A percentile compares a stretch with the other conserved stretches of the same genome.
phyloP scores from a whole-genome alignment of 2,329 filamentous ascomycete genomes.

The Fusarium pilosicola region DNA sequence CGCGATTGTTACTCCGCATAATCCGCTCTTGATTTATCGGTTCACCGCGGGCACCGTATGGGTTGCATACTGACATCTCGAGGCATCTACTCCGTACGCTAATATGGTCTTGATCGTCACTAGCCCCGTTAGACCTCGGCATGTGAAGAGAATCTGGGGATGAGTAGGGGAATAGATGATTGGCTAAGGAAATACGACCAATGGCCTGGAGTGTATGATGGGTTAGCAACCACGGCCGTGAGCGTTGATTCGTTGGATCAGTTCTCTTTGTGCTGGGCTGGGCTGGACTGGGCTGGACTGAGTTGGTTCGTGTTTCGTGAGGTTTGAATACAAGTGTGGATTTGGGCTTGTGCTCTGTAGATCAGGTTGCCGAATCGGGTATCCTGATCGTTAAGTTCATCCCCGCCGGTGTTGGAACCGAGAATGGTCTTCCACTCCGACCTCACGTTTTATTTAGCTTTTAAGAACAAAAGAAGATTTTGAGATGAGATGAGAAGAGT shows the following conservation, averaged over 20 bases:
- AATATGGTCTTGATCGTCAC: conserved; percentile 1
- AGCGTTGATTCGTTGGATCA: not conserved
- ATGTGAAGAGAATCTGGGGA: conserved; percentile 25
- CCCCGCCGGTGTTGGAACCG: conserved; percentile 4
- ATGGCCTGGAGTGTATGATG: not conserved
- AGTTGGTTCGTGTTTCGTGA: not conserved
- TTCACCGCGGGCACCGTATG: conserved; percentile 21
- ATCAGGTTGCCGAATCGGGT: conserved; percentile 29
- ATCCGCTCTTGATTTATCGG: not conserved
- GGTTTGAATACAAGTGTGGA: not conserved
- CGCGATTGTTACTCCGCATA: not conserved
- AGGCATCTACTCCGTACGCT: not conserved
- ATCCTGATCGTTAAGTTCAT: conserved; percentile 31
- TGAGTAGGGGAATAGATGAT: conserved; percentile 3
- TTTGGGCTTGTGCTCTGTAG: not conserved
- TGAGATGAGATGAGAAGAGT: not conserved
- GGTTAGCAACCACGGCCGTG: not conserved
- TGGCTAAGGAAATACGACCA: not conserved
- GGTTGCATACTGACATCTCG: not conserved
- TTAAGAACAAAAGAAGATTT: not conserved
- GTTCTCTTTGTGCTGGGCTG: not conserved
- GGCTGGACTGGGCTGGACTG: not conserved
- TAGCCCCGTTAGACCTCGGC: not conserved
- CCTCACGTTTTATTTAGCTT: not conserved
- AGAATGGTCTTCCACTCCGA: not conserved